Evolutionary conservation across 2,329 filamentous ascomycete genomes (phyloP).

Genomic region (Pestalotiopsis sp.): DNA sequence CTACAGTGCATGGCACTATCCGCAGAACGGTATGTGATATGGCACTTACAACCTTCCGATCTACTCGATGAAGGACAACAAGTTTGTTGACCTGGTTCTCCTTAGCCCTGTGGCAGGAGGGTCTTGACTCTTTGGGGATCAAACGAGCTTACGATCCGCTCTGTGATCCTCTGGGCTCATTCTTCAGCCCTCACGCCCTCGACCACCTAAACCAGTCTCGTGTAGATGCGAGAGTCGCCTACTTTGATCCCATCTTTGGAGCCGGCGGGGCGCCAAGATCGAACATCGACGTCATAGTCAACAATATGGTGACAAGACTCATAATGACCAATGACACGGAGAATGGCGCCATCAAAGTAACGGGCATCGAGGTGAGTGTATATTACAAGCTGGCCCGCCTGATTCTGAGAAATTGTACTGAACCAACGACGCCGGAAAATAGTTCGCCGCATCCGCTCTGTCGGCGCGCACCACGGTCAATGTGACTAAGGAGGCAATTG

Average conservation of each 20-base stretch:
- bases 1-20: constrained; percentile 10
- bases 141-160: constrained; percentile 2
- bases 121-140: neutral
- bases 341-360: neutral
- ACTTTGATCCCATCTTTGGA: constrained; percentile 12
- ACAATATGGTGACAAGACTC: constrained; percentile 5
- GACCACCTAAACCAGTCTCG: constrained; percentile 11
- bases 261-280: neutral
- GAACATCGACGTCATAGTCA: constrained; percentile 10
- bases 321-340: neutral
- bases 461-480: constrained; percentile 16
- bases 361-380: neutral
- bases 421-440: neutral
- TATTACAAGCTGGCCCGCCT: too few species aligned
- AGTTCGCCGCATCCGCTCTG: neutral
- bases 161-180: neutral
- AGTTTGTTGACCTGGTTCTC: neutral
- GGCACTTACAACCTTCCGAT: neutral
- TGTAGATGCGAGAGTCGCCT: neutral
- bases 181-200: constrained; percentile 7
- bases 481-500: constrained; percentile 37
- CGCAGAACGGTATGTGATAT: constrained; percentile 7
- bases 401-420: too few species aligned
- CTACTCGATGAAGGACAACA: neutral
- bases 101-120: constrained; percentile 5